Evolutionary conservation across 2,329 filamentous ascomycete species (phyloP).

Genomic region (Pseudogymnoascus sp.): DNA sequence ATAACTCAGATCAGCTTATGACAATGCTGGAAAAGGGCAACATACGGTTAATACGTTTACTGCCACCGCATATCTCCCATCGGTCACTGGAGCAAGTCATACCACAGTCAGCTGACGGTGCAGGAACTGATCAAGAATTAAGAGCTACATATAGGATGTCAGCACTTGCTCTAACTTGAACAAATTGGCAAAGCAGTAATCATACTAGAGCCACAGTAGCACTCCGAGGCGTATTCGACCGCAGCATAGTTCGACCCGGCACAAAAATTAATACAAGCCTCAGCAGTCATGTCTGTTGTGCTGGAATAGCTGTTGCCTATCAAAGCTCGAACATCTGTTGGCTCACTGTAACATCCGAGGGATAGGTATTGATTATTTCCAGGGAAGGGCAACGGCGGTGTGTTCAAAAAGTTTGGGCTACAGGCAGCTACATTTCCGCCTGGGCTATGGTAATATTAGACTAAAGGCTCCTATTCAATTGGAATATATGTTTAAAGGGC

Average conservation of each 20-base stretch:
- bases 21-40: neutral
- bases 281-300: constrained; percentile 6
- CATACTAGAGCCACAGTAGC: neutral
- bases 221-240: constrained; percentile 9
- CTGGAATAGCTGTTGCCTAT: no score
- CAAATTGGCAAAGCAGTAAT: neutral
- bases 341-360: no score
- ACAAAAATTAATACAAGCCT: neutral
- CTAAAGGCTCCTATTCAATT: no score
- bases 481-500: no score
- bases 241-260: constrained; percentile 2
- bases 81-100: constrained; percentile 7
- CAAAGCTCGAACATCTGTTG: no score
- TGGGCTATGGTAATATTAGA: no score
- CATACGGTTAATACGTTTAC: constrained; percentile 9
- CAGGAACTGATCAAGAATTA: neutral
- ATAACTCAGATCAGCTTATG: neutral
- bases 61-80: constrained; percentile 11
- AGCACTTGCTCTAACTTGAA: neutral
- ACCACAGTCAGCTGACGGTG: neutral
- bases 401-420: no score
- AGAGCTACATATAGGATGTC: neutral
- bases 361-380: no score
- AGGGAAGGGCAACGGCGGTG: no score
- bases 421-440: no score